Evolutionary conservation across 1,139 yeast species (phyloP).

Genomic region (Protomyces arabidopsidicola): DNA sequence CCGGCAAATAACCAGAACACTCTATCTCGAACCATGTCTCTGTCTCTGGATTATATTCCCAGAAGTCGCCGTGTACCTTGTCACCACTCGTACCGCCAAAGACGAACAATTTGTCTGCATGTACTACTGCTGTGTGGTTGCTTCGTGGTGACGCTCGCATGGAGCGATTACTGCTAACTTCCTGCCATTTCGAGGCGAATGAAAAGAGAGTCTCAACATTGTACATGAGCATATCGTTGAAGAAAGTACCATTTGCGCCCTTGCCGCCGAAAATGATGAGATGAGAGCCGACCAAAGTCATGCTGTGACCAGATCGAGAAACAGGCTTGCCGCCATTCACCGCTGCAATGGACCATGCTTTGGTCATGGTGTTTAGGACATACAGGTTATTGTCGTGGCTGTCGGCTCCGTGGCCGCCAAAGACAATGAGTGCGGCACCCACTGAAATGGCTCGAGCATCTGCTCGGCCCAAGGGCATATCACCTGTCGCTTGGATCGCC

Average conservation of each 20-base stretch:
- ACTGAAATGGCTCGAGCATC: constrained; percentile 4
- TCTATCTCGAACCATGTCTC: constrained; percentile 1
- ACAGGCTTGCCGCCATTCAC: constrained; percentile 3
- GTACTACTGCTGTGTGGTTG: constrained; percentile 3
- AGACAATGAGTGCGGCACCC: constrained; percentile 11
- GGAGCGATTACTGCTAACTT: not conserved
- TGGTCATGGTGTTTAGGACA: constrained; percentile 6
- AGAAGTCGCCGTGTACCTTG: not conserved
- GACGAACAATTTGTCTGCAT: constrained; percentile 2
- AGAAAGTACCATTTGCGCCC: not conserved
- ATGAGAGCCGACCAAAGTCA: constrained; percentile 7
- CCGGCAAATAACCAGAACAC: constrained; percentile 2
- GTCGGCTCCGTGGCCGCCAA: not conserved
- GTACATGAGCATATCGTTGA: constrained; percentile 10
- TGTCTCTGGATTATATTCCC: constrained; percentile 5
- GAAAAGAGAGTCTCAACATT: constrained; percentile 13
- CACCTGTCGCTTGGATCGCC: not conserved
- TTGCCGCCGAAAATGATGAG: constrained; percentile 10
- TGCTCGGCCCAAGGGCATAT: not conserved
- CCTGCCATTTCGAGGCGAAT: not conserved
- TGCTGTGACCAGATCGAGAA: not conserved
- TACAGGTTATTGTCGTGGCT: constrained; percentile 1
- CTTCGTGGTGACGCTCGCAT: not conserved
- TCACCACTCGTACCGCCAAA: constrained; percentile 4
- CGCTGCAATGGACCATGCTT: constrained; percentile 8